Conservation (phyloP, 169 alveolate genomes). For the Eimeria sp. region DNA sequence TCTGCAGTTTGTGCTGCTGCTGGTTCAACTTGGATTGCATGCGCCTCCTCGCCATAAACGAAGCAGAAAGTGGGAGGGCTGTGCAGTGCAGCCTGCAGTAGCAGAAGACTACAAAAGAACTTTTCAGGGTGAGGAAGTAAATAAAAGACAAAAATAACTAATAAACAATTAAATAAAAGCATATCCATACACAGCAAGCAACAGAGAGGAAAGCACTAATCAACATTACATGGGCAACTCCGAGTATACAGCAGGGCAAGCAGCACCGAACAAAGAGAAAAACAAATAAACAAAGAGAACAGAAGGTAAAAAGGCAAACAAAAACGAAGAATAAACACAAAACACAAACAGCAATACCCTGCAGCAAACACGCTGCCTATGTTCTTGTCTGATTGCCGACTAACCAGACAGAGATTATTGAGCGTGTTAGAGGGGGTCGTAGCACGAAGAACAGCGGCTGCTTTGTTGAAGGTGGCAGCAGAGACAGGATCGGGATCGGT, state of each 20-base stretch:
- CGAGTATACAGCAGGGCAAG: no score
- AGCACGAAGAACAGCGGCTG: constrained; percentile 40
- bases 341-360: no score
- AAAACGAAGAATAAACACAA: neutral
- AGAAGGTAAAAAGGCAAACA: neutral
- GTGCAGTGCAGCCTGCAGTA: constrained; percentile 2
- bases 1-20: neutral
- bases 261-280: no score
- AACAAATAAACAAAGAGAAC: no score
- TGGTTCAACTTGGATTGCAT: neutral
- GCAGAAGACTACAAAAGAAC: neutral
- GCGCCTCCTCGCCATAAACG: neutral
- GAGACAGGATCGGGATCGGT: neutral
- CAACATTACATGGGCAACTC: no score
- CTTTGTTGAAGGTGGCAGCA: constrained; percentile 34
- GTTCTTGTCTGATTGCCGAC: neutral
- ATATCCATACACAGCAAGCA: no score
- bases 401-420: constrained; percentile 62
- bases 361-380: neutral
- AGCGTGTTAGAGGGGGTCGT: constrained; percentile 70
- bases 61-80: constrained; percentile 3
- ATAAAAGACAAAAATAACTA: no score
- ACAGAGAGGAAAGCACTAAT: no score
- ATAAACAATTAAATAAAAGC: no score
- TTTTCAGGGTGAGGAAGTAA: no score